Conservation (phyloP, 2,329 filamentous ascomycete species). For the Claviceps sp. region DNA sequence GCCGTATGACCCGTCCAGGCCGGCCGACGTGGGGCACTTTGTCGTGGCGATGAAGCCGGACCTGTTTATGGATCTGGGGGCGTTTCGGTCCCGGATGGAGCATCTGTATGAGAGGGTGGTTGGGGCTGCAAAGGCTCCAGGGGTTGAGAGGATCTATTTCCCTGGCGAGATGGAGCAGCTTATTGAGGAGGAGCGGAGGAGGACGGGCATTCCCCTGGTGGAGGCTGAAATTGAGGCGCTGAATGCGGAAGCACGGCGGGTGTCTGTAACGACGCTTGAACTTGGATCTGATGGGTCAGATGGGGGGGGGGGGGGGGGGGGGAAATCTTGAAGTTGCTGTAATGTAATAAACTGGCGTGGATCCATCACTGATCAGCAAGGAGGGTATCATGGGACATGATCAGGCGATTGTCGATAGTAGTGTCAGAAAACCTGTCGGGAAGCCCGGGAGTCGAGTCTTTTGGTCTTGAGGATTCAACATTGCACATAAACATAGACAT, state of each 20-base stretch:
- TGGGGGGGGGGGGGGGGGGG: too few species aligned
- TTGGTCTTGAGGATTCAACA: too few species aligned
- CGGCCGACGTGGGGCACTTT: slow-evolving; percentile 63
- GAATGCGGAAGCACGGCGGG: slow-evolving; percentile 37
- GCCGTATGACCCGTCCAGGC: slow-evolving; percentile 58
- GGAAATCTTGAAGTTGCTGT: too few species aligned
- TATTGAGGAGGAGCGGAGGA: slow-evolving; percentile 34
- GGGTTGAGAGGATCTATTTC: slow-evolving; percentile 46
- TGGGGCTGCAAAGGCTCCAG: slow-evolving; percentile 37
- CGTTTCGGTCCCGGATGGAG: slow-evolving; percentile 51
- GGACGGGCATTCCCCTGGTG: slow-evolving; percentile 45
- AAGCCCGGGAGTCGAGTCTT: too few species aligned
- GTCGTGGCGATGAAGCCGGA: slow-evolving; percentile 61
- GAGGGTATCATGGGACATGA: too few species aligned
- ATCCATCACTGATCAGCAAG: too few species aligned
- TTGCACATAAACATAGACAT: too few species aligned
- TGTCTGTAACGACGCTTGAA: slow-evolving; percentile 18
- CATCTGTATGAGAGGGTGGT: slow-evolving; percentile 41
- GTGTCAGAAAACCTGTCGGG: too few species aligned
- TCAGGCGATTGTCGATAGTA: too few species aligned
- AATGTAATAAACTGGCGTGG: too few species aligned
- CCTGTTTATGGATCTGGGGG: slow-evolving; percentile 55
- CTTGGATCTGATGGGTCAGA: too few species aligned
- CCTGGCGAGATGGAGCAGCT: slow-evolving; percentile 50
- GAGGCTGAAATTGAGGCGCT: slow-evolving; percentile 41